Evolutionary conservation across 208 protist genomes (phyloP).

Genomic region (Acanthamoeba sp.): DNA sequence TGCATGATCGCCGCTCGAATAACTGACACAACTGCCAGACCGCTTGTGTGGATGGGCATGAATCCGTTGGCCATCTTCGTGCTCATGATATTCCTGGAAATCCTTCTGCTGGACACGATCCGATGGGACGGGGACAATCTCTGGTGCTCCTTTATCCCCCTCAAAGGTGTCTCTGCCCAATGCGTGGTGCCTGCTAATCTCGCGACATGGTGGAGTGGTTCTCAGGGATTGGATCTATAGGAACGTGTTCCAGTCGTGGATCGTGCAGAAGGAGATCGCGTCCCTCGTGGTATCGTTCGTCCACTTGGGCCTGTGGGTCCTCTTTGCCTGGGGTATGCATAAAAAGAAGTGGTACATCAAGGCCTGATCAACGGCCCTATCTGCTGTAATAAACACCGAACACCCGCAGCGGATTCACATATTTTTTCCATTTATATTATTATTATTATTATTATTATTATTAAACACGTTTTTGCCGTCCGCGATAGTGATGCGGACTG

Average conservation of each 20-base stretch:
- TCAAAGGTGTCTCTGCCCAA: too few relatives aligned
- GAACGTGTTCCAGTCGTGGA: not conserved
- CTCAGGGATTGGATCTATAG: not conserved
- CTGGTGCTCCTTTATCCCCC: not conserved
- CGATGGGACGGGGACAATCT: not conserved
- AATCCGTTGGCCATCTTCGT: not conserved
- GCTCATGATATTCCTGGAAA: not conserved
- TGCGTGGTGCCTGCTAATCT: too few relatives aligned
- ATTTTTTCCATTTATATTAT: too few relatives aligned
- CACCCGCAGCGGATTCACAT: too few relatives aligned
- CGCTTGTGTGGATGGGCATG: not conserved
- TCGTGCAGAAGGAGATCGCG: not conserved
- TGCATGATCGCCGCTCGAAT: too few relatives aligned
- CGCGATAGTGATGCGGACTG: too few relatives aligned
- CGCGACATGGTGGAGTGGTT: too few relatives aligned
- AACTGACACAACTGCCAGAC: not conserved
- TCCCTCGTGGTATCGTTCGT: not conserved
- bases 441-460: too few relatives aligned
- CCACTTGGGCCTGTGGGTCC: not conserved
- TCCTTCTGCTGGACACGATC: not conserved
- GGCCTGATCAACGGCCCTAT: not conserved
- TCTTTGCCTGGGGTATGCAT: not conserved
- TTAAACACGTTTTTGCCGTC: too few relatives aligned
- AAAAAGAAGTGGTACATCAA: not conserved
- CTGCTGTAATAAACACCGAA: too few relatives aligned